Evolutionary conservation across 2,329 filamentous ascomycete genomes (phyloP), one percentile per base, ranked within the genome.

Genomic region (Massarina eburnea): DNA sequence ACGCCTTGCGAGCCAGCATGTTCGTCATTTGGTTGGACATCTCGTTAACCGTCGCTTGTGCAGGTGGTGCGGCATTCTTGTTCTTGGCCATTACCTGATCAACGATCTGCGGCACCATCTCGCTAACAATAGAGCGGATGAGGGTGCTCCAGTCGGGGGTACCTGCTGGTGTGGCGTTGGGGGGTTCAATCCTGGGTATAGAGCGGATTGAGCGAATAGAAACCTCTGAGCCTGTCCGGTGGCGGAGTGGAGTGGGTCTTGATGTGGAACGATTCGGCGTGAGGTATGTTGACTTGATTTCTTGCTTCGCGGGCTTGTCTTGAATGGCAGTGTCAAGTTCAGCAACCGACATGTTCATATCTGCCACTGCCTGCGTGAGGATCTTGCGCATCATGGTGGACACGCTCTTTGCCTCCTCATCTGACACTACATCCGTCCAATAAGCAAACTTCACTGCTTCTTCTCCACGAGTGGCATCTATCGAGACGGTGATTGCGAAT

Each of bases 101-200:
- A 2, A 67, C 60, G 27, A 67, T 64, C 26, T 67, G 59, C 18
- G 62, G 62, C 4, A 67, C 62, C 54, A 66, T 60, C 30, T 67
- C 64, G 37, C 55, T 60, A 4, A 67, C 62, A 35, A 67, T 67
- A 2, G 59, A 61, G 3, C 61, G 54, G 20, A 67, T 63, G 26
- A 67, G 57, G 32, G 39, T 55, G 21, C 47, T 54, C 62, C 58
- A 64, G 43, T 67, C 64, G 3, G 59, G 57, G 10, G 46, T 47
- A 12, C 46, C 55, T 8, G 45, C 8, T 14, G 49, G 30, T 8
- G 27, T 46, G 15, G 17, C 19, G 20, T 4, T 24, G n/a, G 35
- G 35, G 8, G 20, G 21, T 20, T 21, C 18, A 7, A 35, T 29
- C 27, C 43, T 34, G 7, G 52, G 40, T 5, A 32, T 24, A 9